Percentiles rank a stretch among this genome's conserved stretches.
Evolutionary conservation across 345 rosid genomes (phyloP).

Genomic region (Zanthoxylum bungeanum): DNA sequence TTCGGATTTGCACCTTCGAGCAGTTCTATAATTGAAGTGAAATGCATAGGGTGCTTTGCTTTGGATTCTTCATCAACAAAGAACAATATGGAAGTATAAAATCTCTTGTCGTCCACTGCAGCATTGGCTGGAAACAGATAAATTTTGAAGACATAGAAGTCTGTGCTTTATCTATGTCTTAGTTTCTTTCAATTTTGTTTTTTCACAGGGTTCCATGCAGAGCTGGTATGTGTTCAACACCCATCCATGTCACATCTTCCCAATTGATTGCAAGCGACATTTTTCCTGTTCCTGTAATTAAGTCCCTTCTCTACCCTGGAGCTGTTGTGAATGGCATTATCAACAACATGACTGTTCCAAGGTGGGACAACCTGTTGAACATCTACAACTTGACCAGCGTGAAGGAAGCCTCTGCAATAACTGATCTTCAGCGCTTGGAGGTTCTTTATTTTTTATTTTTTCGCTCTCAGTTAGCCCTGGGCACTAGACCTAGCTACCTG

Average conservation of each 20-base stretch:
- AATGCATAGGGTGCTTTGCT: not conserved
- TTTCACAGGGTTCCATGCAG: conserved; percentile 74
- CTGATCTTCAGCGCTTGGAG: conserved; percentile 94
- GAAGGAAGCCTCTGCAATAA: conserved; percentile 69
- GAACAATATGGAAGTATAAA: too few species aligned
- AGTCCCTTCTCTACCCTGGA: conserved; percentile 85
- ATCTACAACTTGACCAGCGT: conserved; percentile 64
- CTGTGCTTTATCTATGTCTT: not conserved
- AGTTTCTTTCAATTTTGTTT: conserved; percentile 2
- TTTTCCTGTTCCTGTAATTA: conserved; percentile 75
- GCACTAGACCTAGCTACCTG: too few species aligned
- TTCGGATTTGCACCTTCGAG: not conserved
- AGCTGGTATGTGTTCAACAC: conserved; percentile 86
- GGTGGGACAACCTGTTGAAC: conserved; percentile 64
- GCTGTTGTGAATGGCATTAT: conserved; percentile 61
- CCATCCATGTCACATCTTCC: conserved; percentile 89
- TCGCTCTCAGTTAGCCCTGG: too few species aligned
- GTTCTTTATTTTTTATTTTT: too few species aligned
- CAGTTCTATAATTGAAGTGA: not conserved
- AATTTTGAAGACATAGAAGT: not conserved
- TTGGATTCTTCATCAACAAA: too few species aligned
- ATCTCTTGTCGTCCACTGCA: not conserved
- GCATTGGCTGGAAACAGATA: not conserved
- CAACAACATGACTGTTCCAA: conserved; percentile 57
- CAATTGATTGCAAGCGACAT: conserved; percentile 92